Percentiles rank a stretch among this genome's conserved stretches.
Evolutionary conservation across 1,284 basidiomycete genomes (phyloP).

Genomic region (Trichosporon sp.): DNA sequence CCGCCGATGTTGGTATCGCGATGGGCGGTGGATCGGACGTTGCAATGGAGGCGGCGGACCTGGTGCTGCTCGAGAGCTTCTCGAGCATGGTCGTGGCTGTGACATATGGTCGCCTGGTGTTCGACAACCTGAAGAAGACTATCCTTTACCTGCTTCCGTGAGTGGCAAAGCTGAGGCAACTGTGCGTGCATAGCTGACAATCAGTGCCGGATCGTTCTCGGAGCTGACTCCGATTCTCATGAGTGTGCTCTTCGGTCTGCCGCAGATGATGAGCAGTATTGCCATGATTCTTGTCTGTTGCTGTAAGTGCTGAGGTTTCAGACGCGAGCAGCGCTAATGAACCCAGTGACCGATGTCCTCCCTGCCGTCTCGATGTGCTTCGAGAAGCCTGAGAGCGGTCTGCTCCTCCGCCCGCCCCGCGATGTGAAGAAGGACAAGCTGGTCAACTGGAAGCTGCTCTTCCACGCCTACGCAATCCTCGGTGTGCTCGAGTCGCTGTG

Average conservation of each 20-base stretch:
- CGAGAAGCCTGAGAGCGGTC: slow-evolving; percentile 57
- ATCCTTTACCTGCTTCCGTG: slow-evolving; percentile 44
- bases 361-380: slow-evolving; percentile 57
- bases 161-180: too few species aligned
- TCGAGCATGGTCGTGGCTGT: slow-evolving; percentile 49
- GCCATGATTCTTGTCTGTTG: slow-evolving; percentile 45
- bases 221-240: slow-evolving; percentile 65
- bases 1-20: slow-evolving; percentile 52
- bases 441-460: slow-evolving; percentile 53
- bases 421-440: slow-evolving; percentile 55
- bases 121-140: slow-evolving; percentile 61
- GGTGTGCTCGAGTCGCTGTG: slow-evolving; percentile 56
- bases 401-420: slow-evolving; percentile 60
- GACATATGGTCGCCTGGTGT: slow-evolving; percentile 60
- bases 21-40: slow-evolving; percentile 51
- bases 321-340: neutral
- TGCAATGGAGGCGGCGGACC: slow-evolving; percentile 48
- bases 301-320: neutral
- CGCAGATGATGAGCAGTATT: slow-evolving; percentile 54
- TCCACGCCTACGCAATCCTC: slow-evolving; percentile 63
- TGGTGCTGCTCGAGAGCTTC: slow-evolving; percentile 45
- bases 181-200: too few species aligned
- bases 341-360: slow-evolving; percentile 51
- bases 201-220: slow-evolving; percentile 53
- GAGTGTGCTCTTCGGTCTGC: slow-evolving; percentile 52